phyloP scores from a whole-genome alignment of 768 basidiomycete species.

The Suillus luteus region DNA sequence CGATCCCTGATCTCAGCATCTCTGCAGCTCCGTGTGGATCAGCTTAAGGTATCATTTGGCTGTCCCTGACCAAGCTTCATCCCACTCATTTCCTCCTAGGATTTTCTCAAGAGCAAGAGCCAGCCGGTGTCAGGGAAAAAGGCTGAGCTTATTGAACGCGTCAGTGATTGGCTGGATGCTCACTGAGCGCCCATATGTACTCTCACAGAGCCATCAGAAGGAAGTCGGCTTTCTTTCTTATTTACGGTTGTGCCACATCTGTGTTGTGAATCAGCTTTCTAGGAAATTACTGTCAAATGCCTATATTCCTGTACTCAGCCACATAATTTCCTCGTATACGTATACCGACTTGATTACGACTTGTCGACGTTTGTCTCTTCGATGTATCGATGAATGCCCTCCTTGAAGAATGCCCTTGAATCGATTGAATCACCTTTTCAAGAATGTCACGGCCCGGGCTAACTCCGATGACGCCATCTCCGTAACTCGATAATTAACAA shows the following conservation, averaged over 20 bases:
- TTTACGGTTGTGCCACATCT: not conserved
- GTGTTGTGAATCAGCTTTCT: slow-evolving; percentile 6
- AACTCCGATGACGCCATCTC: not conserved
- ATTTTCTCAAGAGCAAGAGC: slow-evolving; percentile 73
- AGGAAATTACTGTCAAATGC: not conserved
- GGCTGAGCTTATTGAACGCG: slow-evolving; percentile 66
- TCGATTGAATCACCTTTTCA: not conserved
- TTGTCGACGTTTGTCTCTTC: not conserved
- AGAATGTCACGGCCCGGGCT: not conserved
- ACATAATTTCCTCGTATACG: not conserved
- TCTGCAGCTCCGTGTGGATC: slow-evolving; percentile 70
- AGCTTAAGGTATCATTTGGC: slow-evolving; percentile 62
- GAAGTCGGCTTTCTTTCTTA: not conserved
- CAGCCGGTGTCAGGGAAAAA: slow-evolving; percentile 68
- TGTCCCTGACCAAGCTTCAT: slow-evolving; percentile 11
- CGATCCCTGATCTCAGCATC: not conserved
- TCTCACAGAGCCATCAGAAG: not conserved
- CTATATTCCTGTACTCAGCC: not conserved
- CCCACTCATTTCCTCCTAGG: slow-evolving; percentile 40
- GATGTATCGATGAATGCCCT: not conserved
- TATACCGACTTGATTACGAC: not conserved
- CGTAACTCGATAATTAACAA: not conserved
- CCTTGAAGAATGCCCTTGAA: not conserved
- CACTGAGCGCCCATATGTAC: slow-evolving; percentile 19
- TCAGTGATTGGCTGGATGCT: slow-evolving; percentile 60